A percentile compares a stretch with the other conserved stretches of the same genome.
Evolutionary conservation across 2,329 filamentous ascomycete genomes (phyloP).

Genomic region (Leptoxyphium fumago): DNA sequence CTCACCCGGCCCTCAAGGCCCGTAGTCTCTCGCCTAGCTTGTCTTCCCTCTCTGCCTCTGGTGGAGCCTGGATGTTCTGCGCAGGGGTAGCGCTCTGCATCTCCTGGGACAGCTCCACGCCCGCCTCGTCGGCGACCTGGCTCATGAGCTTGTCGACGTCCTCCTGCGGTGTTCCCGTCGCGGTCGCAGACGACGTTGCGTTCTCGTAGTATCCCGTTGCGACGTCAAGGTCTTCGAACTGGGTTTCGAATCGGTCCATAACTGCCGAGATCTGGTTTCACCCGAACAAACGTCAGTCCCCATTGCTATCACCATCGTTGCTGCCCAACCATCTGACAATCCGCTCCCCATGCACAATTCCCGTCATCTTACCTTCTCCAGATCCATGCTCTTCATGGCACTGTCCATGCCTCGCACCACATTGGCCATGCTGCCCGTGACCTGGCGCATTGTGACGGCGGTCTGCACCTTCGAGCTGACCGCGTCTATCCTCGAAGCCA

Average conservation of each 20-base stretch:
- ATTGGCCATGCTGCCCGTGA: conserved; percentile 47
- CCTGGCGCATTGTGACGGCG: conserved; percentile 47
- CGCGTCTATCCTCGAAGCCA: conserved; percentile 45
- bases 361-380: conserved; percentile 38
- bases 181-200: conserved; percentile 66
- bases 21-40: conserved; percentile 47
- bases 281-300: no score
- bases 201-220: conserved; percentile 64
- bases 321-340: background rate
- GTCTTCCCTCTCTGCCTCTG: conserved; percentile 66
- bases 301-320: background rate
- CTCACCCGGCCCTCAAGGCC: conserved; percentile 32
- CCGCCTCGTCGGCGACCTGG: conserved; percentile 77
- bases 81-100: conserved; percentile 46
- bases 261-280: conserved; percentile 42
- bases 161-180: conserved; percentile 59
- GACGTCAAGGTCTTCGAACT: conserved; percentile 38
- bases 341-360: background rate
- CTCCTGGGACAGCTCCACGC: conserved; percentile 66
- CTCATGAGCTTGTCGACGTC: conserved; percentile 75
- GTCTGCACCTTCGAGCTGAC: conserved; percentile 47
- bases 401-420: conserved; percentile 47
- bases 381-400: conserved; percentile 49
- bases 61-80: conserved; percentile 43
- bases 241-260: conserved; percentile 51